Evolutionary conservation across 352 stramenopile species (phyloP).

Genomic region (Globisporangium camurandrum): DNA sequence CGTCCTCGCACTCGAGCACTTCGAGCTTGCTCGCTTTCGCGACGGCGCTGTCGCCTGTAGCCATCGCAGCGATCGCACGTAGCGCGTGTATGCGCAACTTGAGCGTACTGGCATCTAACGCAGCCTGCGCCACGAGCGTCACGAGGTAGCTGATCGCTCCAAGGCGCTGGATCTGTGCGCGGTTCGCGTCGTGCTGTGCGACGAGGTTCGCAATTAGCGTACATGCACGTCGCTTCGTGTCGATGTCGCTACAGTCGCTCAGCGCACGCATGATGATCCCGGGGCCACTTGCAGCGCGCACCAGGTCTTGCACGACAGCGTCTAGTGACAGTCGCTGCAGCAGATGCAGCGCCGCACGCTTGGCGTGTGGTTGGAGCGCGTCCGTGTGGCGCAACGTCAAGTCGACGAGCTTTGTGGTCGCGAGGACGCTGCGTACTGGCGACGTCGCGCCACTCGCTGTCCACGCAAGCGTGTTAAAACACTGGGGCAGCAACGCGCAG

Average conservation of each 20-base stretch:
- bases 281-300: conserved; percentile 22
- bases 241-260: conserved; percentile 13
- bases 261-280: conserved; percentile 44
- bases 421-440: conserved; percentile 28
- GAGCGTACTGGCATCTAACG: not conserved
- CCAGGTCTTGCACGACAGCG: conserved; percentile 30
- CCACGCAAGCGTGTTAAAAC: conserved; percentile 49
- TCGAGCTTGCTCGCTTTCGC: conserved; percentile 50
- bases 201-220: conserved; percentile 48
- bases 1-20: conserved; percentile 43
- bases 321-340: conserved; percentile 40
- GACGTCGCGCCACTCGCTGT: conserved; percentile 27
- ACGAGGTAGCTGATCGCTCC: conserved; percentile 32
- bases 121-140: conserved; percentile 13
- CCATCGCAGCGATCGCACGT: conserved; percentile 43
- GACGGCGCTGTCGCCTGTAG: conserved; percentile 16
- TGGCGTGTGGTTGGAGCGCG: conserved; percentile 20
- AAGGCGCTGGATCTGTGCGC: conserved; percentile 41
- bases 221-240: conserved; percentile 26
- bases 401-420: conserved; percentile 41
- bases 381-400: conserved; percentile 35
- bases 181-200: conserved; percentile 33
- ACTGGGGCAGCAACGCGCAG: conserved; percentile 33
- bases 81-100: conserved; percentile 46
- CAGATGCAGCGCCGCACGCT: conserved; percentile 39